These are phyloP conservation scores for Microdochium bolleyi DNA, from an alignment of 2,329 filamentous ascomycete species.

Conservation along the genomic window DNA sequence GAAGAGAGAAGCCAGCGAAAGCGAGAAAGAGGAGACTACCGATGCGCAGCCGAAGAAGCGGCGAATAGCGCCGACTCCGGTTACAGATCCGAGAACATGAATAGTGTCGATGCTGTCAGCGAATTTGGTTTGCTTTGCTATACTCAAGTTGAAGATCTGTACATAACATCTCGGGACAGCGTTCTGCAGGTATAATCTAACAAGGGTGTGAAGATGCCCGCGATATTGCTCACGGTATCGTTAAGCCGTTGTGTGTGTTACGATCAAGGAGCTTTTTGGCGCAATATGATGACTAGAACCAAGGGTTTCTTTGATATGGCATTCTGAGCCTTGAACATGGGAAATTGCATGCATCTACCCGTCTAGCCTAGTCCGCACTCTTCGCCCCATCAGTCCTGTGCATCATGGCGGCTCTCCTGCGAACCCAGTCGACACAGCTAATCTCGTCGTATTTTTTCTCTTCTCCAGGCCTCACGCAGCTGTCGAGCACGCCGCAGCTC, in stretches of 20 bases:
- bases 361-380: constrained; percentile 8
- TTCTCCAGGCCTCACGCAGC: constrained; percentile 23
- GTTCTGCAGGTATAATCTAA: too few relatives aligned
- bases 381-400: constrained; percentile 9
- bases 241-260: too few relatives aligned
- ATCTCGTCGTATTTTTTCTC: constrained; percentile 28
- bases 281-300: too few relatives aligned
- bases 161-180: too few relatives aligned
- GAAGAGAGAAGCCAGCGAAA: constrained; percentile 50
- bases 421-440: constrained; percentile 29
- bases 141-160: neutral
- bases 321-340: too few relatives aligned
- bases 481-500: constrained; percentile 18
- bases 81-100: constrained; percentile 22
- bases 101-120: neutral
- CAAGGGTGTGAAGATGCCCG: too few relatives aligned
- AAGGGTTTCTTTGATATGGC: too few relatives aligned
- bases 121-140: neutral
- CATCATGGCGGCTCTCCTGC: constrained; percentile 24
- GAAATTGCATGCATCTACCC: too few relatives aligned
- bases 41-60: constrained; percentile 52
- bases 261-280: too few relatives aligned
- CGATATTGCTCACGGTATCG: too few relatives aligned
- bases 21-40: constrained; percentile 40
- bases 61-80: constrained; percentile 60